Conservation (phyloP, 306 rosid genomes). For the Rubus idaeus region DNA sequence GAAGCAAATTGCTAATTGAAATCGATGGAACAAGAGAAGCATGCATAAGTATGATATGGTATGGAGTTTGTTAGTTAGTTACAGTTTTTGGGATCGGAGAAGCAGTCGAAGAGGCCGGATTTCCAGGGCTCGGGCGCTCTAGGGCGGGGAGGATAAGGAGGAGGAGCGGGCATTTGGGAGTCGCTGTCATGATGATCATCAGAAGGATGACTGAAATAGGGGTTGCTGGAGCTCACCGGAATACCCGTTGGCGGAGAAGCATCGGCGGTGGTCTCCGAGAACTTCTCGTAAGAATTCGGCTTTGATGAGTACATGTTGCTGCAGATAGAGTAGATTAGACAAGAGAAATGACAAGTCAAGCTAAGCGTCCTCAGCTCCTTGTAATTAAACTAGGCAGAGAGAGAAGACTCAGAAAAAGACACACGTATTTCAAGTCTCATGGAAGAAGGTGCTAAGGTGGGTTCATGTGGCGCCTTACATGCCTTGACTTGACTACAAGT, state of each 20-base stretch:
- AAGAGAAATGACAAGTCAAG: too few relatives aligned
- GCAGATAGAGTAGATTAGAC: too few relatives aligned
- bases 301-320: neutral
- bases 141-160: slow-evolving; percentile 15
- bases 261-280: neutral
- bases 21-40: neutral
- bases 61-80: neutral
- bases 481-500: too few relatives aligned
- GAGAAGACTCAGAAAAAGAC: too few relatives aligned
- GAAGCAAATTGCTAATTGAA: neutral
- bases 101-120: slow-evolving; percentile 59
- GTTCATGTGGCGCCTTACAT: too few relatives aligned
- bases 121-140: slow-evolving; percentile 47
- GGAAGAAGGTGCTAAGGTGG: too few relatives aligned
- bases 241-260: neutral
- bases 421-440: too few relatives aligned
- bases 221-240: slow-evolving; percentile 9
- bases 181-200: neutral
- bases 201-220: slow-evolving; percentile 7
- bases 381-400: too few relatives aligned
- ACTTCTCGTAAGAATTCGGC: slow-evolving; percentile 6
- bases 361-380: too few relatives aligned
- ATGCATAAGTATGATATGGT: too few relatives aligned
- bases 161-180: neutral
- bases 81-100: slow-evolving; percentile 43